Conservation (phyloP, 208 protist genomes). For the Balamuthia mandrillaris region DNA sequence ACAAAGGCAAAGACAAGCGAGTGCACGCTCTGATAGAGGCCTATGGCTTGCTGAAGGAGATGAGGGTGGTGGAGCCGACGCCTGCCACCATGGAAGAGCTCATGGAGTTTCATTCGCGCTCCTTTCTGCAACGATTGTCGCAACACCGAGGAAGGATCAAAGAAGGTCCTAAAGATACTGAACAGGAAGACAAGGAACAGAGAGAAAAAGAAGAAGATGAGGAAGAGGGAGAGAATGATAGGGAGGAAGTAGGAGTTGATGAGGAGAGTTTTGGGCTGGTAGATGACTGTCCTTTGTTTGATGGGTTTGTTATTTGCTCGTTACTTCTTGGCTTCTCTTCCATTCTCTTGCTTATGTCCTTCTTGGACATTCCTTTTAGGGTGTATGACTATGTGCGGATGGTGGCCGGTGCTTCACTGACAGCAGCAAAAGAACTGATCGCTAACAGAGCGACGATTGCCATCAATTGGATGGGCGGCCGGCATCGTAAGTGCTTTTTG, state of each 20-base stretch:
- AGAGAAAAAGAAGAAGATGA: neutral
- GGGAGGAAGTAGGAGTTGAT: neutral
- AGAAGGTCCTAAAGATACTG: neutral
- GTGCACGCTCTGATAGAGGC: neutral
- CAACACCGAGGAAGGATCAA: neutral
- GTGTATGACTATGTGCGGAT: neutral
- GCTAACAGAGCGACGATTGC: neutral
- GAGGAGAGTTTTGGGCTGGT: constrained; percentile 2
- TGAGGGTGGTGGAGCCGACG: neutral
- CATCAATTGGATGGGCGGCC: constrained; percentile 25
- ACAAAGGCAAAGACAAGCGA: neutral
- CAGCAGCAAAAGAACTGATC: constrained; percentile 7
- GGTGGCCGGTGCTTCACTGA: too few relatives aligned
- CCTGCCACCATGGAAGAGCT: neutral
- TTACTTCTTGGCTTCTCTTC: neutral
- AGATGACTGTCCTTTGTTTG: neutral
- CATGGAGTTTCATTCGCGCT: neutral
- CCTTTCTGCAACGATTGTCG: neutral
- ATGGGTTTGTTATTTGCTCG: neutral
- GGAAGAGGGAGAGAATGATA: neutral
- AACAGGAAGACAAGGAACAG: too few relatives aligned
- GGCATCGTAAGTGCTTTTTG: neutral
- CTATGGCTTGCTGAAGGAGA: neutral
- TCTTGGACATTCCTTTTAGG: neutral
- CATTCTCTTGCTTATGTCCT: too few relatives aligned